Conservation (phyloP, 768 basidiomycete genomes). For the Boletus vermiculosoides region DNA sequence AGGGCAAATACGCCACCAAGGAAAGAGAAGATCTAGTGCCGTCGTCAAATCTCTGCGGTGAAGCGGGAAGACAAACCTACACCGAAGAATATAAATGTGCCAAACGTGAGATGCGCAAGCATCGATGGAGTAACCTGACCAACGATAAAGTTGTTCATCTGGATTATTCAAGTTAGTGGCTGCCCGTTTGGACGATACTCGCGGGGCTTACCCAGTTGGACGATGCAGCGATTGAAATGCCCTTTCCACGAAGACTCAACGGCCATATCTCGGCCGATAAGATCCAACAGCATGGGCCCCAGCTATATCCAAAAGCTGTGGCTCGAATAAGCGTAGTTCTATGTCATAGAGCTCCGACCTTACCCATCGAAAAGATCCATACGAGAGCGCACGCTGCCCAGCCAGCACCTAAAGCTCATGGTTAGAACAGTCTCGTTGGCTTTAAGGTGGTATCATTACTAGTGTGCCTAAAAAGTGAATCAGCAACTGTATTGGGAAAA, state of each 20-base stretch:
- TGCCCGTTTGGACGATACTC: not conserved
- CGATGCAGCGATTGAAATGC: slow-evolving; percentile 70
- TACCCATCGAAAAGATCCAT: slow-evolving; percentile 72
- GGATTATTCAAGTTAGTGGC: slow-evolving; percentile 5
- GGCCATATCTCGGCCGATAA: slow-evolving; percentile 75
- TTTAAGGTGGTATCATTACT: not conserved
- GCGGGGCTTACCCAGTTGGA: slow-evolving; percentile 61
- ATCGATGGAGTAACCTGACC: slow-evolving; percentile 65
- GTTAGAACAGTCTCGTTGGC: not conserved
- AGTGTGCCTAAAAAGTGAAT: not conserved
- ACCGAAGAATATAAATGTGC: slow-evolving; percentile 78
- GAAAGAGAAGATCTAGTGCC: slow-evolving; percentile 56
- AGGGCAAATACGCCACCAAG: slow-evolving; percentile 65
- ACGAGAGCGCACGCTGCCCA: slow-evolving; percentile 71
- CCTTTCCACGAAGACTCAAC: slow-evolving; percentile 70
- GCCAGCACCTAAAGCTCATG: slow-evolving; percentile 49
- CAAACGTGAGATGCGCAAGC: slow-evolving; percentile 61
- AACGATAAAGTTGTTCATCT: slow-evolving; percentile 76
- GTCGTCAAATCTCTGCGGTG: not conserved
- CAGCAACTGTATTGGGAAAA: not conserved
- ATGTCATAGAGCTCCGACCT: slow-evolving; percentile 7
- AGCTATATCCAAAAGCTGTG: slow-evolving; percentile 67
- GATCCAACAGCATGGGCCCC: slow-evolving; percentile 82
- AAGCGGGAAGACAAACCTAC: slow-evolving; percentile 33
- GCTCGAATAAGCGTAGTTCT: not conserved